These are phyloP conservation scores for Infundibulicybe gibba DNA, from an alignment of 768 basidiomycete genomes.

Conservation along the genomic window DNA sequence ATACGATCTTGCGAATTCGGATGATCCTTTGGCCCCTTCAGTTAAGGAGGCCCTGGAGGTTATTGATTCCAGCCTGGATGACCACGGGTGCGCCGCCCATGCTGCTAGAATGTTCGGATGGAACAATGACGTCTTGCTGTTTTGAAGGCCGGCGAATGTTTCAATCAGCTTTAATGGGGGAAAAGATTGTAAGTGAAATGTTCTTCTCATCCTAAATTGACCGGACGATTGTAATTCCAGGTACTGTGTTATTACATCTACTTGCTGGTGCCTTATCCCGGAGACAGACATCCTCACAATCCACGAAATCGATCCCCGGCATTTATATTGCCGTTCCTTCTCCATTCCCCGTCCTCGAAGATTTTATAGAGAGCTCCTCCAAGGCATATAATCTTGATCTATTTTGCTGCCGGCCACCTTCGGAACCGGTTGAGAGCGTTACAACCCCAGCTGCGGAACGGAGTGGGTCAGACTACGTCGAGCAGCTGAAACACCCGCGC, in stretches of 20 bases:
- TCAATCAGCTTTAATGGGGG: conserved; percentile 98
- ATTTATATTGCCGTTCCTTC: conserved; percentile 90
- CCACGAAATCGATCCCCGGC: conserved; percentile 49
- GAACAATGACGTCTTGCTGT: conserved; percentile 13
- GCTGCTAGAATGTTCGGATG: conserved; percentile 6
- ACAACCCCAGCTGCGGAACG: conserved; percentile 28
- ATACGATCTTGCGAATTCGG: conserved; percentile 54
- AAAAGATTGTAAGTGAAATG: conserved; percentile 79
- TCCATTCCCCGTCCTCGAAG: conserved; percentile 81
- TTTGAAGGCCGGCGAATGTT: conserved; percentile 57
- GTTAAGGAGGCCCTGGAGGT: conserved; percentile 82
- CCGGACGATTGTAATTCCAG: conserved; percentile 32
- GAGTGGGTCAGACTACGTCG: conserved; percentile 14
- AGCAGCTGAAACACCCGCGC: conserved; percentile 21
- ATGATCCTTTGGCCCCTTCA: conserved; percentile 49
- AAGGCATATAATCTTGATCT: conserved; percentile 73
- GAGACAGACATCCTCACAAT: conserved; percentile 25
- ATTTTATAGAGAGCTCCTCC: conserved; percentile 69
- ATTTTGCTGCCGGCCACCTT: conserved; percentile 48
- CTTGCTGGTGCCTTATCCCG: conserved; percentile 70
- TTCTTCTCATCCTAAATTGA: conserved; percentile 2
- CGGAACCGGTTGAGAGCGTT: conserved; percentile 45
- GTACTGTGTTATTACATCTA: conserved; percentile 93
- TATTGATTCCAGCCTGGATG: conserved; percentile 73
- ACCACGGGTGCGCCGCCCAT: conserved; percentile 68